phyloP scores from a whole-genome alignment of 345 rosid species.

The Draba incana region DNA sequence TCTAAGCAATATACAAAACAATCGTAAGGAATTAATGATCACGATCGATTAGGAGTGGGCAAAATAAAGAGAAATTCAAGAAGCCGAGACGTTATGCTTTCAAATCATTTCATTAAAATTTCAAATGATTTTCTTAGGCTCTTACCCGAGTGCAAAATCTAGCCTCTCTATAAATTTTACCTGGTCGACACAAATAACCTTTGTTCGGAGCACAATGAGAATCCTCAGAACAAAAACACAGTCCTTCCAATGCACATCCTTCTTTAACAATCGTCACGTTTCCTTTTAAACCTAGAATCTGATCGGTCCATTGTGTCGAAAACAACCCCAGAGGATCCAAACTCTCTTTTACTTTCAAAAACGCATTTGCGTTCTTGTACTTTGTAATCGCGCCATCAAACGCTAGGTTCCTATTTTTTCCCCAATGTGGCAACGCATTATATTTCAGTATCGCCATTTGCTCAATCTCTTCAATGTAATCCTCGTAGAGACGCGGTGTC shows the following conservation, averaged over 20 bases:
- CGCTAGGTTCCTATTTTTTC: slow-evolving; percentile 68
- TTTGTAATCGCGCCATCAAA: slow-evolving; percentile 58
- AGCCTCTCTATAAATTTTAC: too few relatives aligned
- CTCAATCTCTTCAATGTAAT: slow-evolving; percentile 72
- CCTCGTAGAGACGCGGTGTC: slow-evolving; percentile 64
- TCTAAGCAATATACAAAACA: too few relatives aligned
- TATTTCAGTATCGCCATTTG: slow-evolving; percentile 75
- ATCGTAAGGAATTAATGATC: too few relatives aligned
- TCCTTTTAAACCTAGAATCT: slow-evolving; percentile 57
- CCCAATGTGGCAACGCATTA: slow-evolving; percentile 78
- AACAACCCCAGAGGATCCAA: slow-evolving; percentile 74
- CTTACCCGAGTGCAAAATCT: background rate
- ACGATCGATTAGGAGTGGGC: too few relatives aligned
- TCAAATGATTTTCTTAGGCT: background rate
- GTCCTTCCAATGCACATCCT: slow-evolving; percentile 73
- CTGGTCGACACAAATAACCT: slow-evolving; percentile 56
- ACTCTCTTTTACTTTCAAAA: slow-evolving; percentile 53
- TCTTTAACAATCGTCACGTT: slow-evolving; percentile 42
- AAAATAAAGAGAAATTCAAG: too few relatives aligned
- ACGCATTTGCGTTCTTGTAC: slow-evolving; percentile 48
- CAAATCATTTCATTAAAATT: too few relatives aligned
- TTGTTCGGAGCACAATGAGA: slow-evolving; percentile 68
- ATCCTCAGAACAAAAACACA: slow-evolving; percentile 69
- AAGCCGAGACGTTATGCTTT: too few relatives aligned
- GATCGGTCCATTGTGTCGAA: slow-evolving; percentile 77